Evolutionary conservation across 768 basidiomycete species (phyloP).

Genomic region (Rhodocollybia butyracea): DNA sequence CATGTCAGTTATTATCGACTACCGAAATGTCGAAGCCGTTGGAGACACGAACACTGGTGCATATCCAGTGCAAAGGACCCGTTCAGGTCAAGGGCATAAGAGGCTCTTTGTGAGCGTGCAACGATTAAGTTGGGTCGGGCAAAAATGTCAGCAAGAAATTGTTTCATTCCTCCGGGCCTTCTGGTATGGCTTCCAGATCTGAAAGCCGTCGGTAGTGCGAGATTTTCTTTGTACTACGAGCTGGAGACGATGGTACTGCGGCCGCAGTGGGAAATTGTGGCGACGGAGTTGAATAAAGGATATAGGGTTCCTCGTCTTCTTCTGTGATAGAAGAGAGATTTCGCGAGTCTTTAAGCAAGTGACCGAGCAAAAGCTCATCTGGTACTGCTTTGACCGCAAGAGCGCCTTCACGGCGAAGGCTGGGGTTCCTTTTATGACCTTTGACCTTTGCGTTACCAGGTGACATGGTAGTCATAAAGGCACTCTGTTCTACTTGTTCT

Average conservation of each 20-base stretch:
- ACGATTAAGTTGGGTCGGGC: background rate
- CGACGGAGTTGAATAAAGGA: slow-evolving; percentile 5
- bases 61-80: no score
- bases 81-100: background rate
- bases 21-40: background rate
- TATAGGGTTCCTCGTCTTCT: slow-evolving; percentile 1
- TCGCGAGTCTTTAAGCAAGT: background rate
- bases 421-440: background rate
- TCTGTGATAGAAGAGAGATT: background rate
- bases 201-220: slow-evolving; percentile 1
- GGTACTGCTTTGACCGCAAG: background rate
- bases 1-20: background rate
- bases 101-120: no score
- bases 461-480: background rate
- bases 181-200: slow-evolving; percentile 5
- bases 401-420: background rate
- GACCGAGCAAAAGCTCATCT: background rate
- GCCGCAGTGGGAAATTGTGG: background rate
- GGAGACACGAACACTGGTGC: background rate
- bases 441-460: background rate
- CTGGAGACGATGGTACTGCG: background rate
- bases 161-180: background rate
- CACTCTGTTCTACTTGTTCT: background rate
- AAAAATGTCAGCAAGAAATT: background rate
- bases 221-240: background rate